Evolutionary conservation across 139 green algal species (phyloP).

Genomic region (Chlorella sp.): DNA sequence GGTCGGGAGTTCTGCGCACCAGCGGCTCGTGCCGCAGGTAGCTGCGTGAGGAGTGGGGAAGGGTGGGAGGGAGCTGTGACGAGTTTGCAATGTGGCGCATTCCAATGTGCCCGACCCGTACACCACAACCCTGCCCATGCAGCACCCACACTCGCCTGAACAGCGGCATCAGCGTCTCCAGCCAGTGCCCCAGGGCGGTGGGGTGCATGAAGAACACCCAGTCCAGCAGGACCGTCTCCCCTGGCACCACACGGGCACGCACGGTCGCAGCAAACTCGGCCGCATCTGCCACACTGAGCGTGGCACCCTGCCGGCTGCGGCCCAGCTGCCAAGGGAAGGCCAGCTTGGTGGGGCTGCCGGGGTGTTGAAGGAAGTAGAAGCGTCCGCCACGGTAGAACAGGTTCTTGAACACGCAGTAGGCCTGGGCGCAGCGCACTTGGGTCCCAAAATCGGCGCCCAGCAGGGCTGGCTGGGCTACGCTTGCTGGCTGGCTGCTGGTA

Average conservation of each 20-base stretch:
- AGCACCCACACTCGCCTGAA: neutral
- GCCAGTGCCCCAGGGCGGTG: conserved; percentile 21
- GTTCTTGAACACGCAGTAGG: conserved; percentile 51
- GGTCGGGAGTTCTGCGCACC: conserved; percentile 11
- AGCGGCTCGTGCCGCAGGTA: neutral
- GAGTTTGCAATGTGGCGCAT: too few species aligned
- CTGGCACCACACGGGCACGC: neutral
- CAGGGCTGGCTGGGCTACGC: neutral
- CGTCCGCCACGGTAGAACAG: conserved; percentile 77
- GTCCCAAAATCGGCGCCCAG: conserved; percentile 51
- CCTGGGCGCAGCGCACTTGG: conserved; percentile 53
- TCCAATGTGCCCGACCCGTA: too few species aligned
- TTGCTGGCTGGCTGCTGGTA: neutral
- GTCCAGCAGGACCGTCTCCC: conserved; percentile 10
- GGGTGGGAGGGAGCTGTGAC: too few species aligned
- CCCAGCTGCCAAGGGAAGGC: neutral
- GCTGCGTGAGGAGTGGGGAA: too few species aligned
- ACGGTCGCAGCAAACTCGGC: neutral
- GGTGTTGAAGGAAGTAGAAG: conserved; percentile 70
- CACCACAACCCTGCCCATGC: too few species aligned
- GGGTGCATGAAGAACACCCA: conserved; percentile 27
- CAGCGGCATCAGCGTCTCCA: conserved; percentile 9
- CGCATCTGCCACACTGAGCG: neutral
- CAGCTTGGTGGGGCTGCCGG: neutral
- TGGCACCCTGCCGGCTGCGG: neutral